A percentile compares a stretch with the other conserved stretches of the same genome.
Conservation (phyloP, 441 rosid species). For the Jatropha podagrica region DNA sequence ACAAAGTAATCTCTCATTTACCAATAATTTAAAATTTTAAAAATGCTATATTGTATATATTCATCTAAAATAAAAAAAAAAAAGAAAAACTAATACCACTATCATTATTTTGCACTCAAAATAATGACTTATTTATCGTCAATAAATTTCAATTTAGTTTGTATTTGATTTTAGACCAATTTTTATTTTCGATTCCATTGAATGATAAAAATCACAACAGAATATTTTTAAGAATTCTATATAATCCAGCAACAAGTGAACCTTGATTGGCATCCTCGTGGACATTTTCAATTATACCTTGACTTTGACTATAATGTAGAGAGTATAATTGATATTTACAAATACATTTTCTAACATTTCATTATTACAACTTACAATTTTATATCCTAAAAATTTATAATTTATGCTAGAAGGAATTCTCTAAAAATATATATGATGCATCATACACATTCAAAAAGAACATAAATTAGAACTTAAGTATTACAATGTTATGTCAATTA, state of each 20-base stretch:
- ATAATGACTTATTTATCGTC: neutral
- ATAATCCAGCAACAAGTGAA: neutral
- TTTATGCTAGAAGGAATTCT: neutral
- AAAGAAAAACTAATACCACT: neutral
- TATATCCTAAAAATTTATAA: neutral
- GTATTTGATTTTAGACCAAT: neutral
- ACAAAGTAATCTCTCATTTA: neutral
- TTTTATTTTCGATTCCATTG: neutral
- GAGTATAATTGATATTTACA: neutral
- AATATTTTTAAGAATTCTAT: neutral
- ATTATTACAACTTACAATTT: neutral
- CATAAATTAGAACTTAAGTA: neutral
- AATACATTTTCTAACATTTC: neutral
- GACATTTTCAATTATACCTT: neutral
- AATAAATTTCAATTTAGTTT: neutral
- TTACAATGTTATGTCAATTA: neutral
- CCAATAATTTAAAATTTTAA: neutral
- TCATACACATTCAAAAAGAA: no score
- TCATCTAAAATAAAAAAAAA: neutral
- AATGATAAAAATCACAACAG: neutral
- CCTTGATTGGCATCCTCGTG: neutral
- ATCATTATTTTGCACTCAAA: neutral
- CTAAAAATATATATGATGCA: neutral
- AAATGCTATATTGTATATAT: neutral
- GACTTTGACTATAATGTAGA: neutral